phyloP scores from a whole-genome alignment of 2,329 filamentous ascomycete species.

The Aureobasidium zeae region DNA sequence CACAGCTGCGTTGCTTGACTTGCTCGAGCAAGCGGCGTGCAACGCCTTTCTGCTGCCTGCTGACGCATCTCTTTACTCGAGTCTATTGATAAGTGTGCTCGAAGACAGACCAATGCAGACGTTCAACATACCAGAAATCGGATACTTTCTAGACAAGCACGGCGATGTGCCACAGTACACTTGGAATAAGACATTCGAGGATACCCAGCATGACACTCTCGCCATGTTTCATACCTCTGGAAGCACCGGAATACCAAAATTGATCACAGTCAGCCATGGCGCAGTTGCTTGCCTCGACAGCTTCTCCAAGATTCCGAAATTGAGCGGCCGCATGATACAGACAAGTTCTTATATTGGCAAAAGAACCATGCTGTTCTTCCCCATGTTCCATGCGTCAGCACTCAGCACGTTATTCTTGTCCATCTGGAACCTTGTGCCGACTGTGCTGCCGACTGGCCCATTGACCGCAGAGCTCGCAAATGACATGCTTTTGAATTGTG shows the following conservation, averaged over 20 bases:
- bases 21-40: background rate
- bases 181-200: background rate
- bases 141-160: background rate
- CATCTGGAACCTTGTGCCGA: conserved; percentile 1
- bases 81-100: background rate
- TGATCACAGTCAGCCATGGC: conserved; percentile 30
- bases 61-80: background rate
- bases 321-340: conserved; percentile 8
- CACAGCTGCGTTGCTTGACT: background rate
- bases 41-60: background rate
- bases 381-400: conserved; percentile 6
- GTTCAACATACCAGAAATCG: background rate
- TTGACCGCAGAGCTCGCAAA: conserved; percentile 6
- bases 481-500: conserved; percentile 1
- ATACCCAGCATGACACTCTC: conserved; percentile 27
- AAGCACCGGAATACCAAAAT: conserved; percentile 36
- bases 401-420: conserved; percentile 3
- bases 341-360: background rate
- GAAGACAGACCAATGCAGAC: background rate
- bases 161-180: background rate
- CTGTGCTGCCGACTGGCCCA: background rate
- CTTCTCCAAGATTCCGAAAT: conserved; percentile 28
- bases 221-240: conserved; percentile 37
- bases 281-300: conserved; percentile 32
- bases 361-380: background rate